Base-by-base conservation (phyloP, 257 asterid species). In the Salvia rosmarinus region DNA sequence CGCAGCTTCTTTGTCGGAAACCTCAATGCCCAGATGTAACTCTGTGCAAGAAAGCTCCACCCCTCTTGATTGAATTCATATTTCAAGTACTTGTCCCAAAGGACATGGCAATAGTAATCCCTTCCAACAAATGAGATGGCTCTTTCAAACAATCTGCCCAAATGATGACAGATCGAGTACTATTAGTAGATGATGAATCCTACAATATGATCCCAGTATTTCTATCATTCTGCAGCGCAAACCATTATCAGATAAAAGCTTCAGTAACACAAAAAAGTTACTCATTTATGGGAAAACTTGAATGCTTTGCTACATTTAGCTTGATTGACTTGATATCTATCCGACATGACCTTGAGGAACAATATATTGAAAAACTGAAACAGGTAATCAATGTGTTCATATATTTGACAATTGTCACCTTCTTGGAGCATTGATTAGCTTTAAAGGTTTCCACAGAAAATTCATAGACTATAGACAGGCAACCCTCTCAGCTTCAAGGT, bases 11-110 rank as follows among this genome's bases (percentile, higher is more conserved):
- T 87, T 14, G 97, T 30, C 14, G 96, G 96, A 79, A 83, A 90
- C 70, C 79, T 83, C 86, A 93, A 82, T 64, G 86, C 83, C 85
- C 87, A 87, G 42, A 89, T 78, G 85, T 93, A 90, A 81, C 88
- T 83, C 35, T 86, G 83, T 43, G 96, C 94, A 73, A 93, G 95
- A 78, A 80, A 82, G 58, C 75, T 79, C 97, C 96, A 93, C 43
- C 94, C 85, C 75, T 87, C 86, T 68, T 77, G 90, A 70, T 71
- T 74, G 71, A 82, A 86, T 78, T 90, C 97, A 84, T 82, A 90
- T 76, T 83, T 84, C 82, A 93, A 73, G 87, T 93, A 93, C 74
- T 79, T 86, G 82, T 89, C 96, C 98, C 98, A 93, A 46, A 93
- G 72, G 62, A 75, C 85, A 75, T 89, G 96, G 79, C 90, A 87